These are phyloP conservation scores for Zymoseptoria brevis DNA, from an alignment of 2,329 filamentous ascomycete species.

Conservation along the genomic window DNA sequence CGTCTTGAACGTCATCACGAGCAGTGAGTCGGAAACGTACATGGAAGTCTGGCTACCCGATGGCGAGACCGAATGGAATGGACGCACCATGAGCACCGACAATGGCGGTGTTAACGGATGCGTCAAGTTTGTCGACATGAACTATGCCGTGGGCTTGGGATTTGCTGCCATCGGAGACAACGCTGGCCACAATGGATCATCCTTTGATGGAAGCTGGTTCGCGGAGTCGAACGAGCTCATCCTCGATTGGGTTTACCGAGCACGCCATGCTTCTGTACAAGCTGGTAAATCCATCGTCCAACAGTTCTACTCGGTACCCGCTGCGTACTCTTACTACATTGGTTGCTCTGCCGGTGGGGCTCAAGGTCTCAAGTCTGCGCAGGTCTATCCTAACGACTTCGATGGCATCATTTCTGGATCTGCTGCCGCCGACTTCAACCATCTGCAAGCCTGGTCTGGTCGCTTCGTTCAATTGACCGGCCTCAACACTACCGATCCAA, in stretches of 20 bases:
- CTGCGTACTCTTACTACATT: slow-evolving; percentile 40
- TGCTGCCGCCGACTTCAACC: slow-evolving; percentile 38
- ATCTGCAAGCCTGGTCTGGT: slow-evolving; percentile 38
- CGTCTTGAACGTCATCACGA: slow-evolving; percentile 34
- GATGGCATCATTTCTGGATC: slow-evolving; percentile 42
- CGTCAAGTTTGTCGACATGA: slow-evolving; percentile 27
- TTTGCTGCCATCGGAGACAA: slow-evolving; percentile 30
- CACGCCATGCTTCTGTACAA: slow-evolving; percentile 26
- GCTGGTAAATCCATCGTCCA: slow-evolving; percentile 28
- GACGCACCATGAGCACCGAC: slow-evolving; percentile 29
- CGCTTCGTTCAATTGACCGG: slow-evolving; percentile 37
- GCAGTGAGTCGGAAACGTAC: slow-evolving; percentile 32
- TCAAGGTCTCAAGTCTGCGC: slow-evolving; percentile 41
- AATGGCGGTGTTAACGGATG: slow-evolving; percentile 31
- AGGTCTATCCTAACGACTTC: slow-evolving; percentile 41
- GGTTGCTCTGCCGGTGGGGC: slow-evolving; percentile 44
- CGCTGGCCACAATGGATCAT: slow-evolving; percentile 27
- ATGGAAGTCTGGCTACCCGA: slow-evolving; percentile 42
- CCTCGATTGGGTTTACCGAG: slow-evolving; percentile 28
- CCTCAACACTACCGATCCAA: slow-evolving; percentile 30
- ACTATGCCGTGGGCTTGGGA: slow-evolving; percentile 25
- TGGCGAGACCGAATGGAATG: slow-evolving; percentile 27
- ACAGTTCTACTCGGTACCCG: slow-evolving; percentile 32
- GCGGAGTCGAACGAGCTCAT: slow-evolving; percentile 25
- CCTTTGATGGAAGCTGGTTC: slow-evolving; percentile 26